Percentiles rank a stretch among this genome's conserved stretches.
phyloP scores from a whole-genome alignment of 805 yeast species.

The Dipodascopsis uninucleata region DNA sequence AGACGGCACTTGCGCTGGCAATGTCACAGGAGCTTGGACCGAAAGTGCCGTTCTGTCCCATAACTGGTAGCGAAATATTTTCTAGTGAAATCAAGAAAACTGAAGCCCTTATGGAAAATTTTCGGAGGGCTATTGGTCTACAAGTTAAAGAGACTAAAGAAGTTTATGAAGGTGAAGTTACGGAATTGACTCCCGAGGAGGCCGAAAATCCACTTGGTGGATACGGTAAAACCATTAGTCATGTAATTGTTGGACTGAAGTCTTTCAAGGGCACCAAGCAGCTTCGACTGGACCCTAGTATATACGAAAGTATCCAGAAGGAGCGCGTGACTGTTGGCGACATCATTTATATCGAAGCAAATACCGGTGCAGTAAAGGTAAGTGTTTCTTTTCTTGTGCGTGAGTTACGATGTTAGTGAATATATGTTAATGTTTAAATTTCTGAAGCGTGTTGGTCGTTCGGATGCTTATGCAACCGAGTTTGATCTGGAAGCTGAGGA shows the following conservation, averaged over 20 bases:
- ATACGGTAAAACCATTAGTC: conserved; percentile 92
- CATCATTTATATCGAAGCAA: conserved; percentile 93
- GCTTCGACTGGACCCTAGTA: conserved; percentile 83
- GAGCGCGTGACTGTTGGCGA: conserved; percentile 94
- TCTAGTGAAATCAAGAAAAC: conserved; percentile 98
- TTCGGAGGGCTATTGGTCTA: conserved; percentile 87
- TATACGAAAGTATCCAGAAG: conserved; percentile 90
- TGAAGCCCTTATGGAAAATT: conserved; percentile 92
- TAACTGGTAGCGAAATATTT: conserved; percentile 90
- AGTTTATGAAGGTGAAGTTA: conserved; percentile 97
- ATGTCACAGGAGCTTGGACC: conserved; percentile 95
- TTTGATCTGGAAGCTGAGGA: conserved; percentile 98
- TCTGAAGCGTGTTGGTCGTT: conserved; percentile 75
- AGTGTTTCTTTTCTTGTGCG: background rate
- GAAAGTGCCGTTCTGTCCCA: conserved; percentile 95
- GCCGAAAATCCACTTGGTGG: conserved; percentile 96
- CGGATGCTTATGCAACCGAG: conserved; percentile 98
- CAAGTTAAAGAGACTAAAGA: conserved; percentile 96
- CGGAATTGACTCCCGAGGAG: conserved; percentile 92
- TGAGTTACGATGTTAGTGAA: background rate
- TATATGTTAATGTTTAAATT: background rate
- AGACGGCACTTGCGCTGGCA: conserved; percentile 94
- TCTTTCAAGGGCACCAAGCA: conserved; percentile 89
- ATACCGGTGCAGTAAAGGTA: conserved; percentile 88
- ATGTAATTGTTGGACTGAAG: conserved; percentile 89